Base-by-base conservation (phyloP, 2,329 filamentous ascomycete genomes). In the Onygena corvina region DNA sequence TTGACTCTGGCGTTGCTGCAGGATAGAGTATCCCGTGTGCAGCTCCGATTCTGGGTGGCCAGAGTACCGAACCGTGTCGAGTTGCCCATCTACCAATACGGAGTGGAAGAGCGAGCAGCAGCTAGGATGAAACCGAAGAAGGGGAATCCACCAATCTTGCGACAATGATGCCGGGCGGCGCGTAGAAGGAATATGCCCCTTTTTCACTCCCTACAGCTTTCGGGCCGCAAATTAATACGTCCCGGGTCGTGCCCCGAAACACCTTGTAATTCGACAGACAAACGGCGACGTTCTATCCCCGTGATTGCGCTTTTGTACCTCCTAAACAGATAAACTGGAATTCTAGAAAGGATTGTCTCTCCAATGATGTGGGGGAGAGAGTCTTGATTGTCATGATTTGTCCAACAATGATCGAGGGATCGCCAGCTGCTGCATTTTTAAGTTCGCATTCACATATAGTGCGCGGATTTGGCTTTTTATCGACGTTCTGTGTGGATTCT, bases 401-500 rank as follows among this genome's bases (percentile, higher is more conserved):
- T 23, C 36, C 36, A 27, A 16, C 36, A 23, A 20, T 20, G 36
- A 42, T 42, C 36, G 27, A n/a, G n/a, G 16, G 36, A 42, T 16
- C 36, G 11, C 3, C 36, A 25, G 21, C 21, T 42, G 21, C 21
- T 27, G 27, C 36, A 5, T n/a, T n/a, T 6, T 16, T n/a, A 27
- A 42, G 36, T 42, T 20, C 36, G 3, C 16, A 25, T 23, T 14
- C 20, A 20, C 3, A 27, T 42, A 42, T 42, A 42, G 36, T 42
- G 36, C 36, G 21, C 27, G 21, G 16, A 42, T 42, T 42, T 42
- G 36, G 36, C 36, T 42, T 42, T 42, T 21, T 42, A 20, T 14
- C 36, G 3, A n/a, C n/a, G 29, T 42, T 42, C 36, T 42, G 16
- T 42, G 36, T 42, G 36, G 36, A 42, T 42, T 42, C 36, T 23